Evolutionary conservation across 2,329 filamentous ascomycete species (phyloP), one percentile per base, ranked within the genome.

Genomic region (Paramyrothecium sp.): DNA sequence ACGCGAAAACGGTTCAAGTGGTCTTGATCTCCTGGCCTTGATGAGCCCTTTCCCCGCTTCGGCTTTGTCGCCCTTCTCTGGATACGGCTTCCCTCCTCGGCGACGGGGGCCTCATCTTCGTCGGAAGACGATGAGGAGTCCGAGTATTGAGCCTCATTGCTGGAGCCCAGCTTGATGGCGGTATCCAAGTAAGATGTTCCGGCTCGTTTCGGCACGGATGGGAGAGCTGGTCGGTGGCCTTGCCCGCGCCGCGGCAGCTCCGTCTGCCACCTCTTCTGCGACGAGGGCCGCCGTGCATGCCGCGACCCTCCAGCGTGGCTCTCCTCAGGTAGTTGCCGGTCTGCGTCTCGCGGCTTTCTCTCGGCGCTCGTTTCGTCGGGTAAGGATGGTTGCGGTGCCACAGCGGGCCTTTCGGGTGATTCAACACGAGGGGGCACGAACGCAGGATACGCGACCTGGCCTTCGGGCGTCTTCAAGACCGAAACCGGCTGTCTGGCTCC

Each of bases 1-100:
- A 91, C 77, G 44, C 76, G 76, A 69, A 91, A 88, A 11, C 56
- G 60, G 13, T 60, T 51, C 38, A 63, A 64, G 46, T 56, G 63
- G 44, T 66, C 61, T 3, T 69, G 66, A 10, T 70, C 38, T 4
- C 38, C 38, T 4, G 13, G 38, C 38, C 13, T 44, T 44, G 38
- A 12, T 19, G 38, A 44, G 5, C n/a, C n/a, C 38, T 44, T 44
- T 16, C 13, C 38, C 5, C n/a, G 38, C 65, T 7, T 70, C 63
- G 13, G 48, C 56, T 17, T 54, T 56, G 12, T 26, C 53, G 19
- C 48, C 41, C 21, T 33, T 53, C 48, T 55, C 59, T 22, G 49
- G 49, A 19, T 46, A 47, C 19, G 41, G 46, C 47, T 47, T 58
- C 55, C 56, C 54, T 38, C 41, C 48, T 38, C 56, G 30, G 26